These are phyloP conservation scores for Aureobasidium sp. DNA, from an alignment of 2,329 filamentous ascomycete genomes.

Conservation along the genomic window DNA sequence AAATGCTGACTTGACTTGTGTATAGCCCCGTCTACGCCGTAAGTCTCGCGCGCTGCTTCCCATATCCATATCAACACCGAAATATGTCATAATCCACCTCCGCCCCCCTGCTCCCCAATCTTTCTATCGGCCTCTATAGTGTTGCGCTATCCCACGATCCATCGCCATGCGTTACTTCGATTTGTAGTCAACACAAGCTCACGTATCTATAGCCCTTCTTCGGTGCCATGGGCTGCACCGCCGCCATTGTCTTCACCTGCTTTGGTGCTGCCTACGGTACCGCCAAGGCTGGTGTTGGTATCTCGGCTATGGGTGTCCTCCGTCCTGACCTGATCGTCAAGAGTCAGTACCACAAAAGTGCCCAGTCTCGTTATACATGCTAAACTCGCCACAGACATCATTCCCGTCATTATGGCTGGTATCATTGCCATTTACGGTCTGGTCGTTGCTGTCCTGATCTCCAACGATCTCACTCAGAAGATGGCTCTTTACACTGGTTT, in stretches of 20 bases:
- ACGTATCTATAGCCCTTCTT: constrained; percentile 66
- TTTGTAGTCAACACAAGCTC: constrained; percentile 20
- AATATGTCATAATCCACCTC: constrained; percentile 3
- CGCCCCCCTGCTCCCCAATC: constrained; percentile 9
- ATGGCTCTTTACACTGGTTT: constrained; percentile 45
- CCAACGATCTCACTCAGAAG: constrained; percentile 44
- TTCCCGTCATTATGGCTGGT: constrained; percentile 99
- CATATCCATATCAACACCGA: neutral
- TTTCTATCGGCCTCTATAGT: neutral
- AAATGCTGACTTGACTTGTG: constrained; percentile 38
- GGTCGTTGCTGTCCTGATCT: constrained; percentile 49
- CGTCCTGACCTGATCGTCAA: constrained; percentile 98
- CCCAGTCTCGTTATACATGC: neutral
- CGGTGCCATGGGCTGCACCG: constrained; percentile 93
- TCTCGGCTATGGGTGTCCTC: constrained; percentile 96
- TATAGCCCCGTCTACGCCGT: constrained; percentile 95
- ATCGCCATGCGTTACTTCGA: neutral
- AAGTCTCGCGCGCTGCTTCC: constrained; percentile 48
- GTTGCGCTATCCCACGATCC: neutral
- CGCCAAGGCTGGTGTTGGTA: constrained; percentile 98
- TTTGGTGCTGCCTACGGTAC: constrained; percentile 97
- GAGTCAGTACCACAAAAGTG: constrained; percentile 59
- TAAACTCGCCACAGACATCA: constrained; percentile 65
- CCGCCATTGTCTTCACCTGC: constrained; percentile 92
- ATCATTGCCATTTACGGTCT: constrained; percentile 91